A percentile compares a stretch with the other conserved stretches of the same genome.
Evolutionary conservation across 345 rosid genomes (phyloP).

Genomic region (Gossypium mustelinum): DNA sequence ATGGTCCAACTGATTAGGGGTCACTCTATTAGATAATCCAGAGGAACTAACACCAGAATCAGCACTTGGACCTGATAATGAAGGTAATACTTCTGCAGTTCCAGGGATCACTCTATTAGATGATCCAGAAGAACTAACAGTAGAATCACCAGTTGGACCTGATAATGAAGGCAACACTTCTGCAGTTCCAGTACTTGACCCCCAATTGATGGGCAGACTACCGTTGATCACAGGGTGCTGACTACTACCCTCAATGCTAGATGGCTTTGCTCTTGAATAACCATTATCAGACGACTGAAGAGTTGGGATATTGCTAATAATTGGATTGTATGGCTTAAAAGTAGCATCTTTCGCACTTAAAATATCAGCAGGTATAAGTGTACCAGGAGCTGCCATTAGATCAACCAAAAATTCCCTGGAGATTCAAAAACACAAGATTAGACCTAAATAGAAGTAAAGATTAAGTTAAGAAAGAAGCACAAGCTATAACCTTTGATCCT

Average conservation of each 20-base stretch:
- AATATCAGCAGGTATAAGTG: slow-evolving; percentile 93
- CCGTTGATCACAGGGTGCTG: slow-evolving; percentile 37
- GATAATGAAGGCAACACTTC: slow-evolving; percentile 34
- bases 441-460: slow-evolving; percentile 16
- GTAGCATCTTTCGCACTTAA: slow-evolving; percentile 51
- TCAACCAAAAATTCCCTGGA: slow-evolving; percentile 99
- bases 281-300: slow-evolving; percentile 39
- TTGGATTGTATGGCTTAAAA: slow-evolving; percentile 44
- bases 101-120: slow-evolving; percentile 34
- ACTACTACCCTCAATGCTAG: slow-evolving; percentile 65
- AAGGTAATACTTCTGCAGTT: slow-evolving; percentile 32
- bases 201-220: slow-evolving; percentile 31
- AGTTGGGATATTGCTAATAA: slow-evolving; percentile 40
- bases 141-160: slow-evolving; percentile 35
- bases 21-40: slow-evolving; percentile 36
- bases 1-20: slow-evolving; percentile 51
- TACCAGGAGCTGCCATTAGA: slow-evolving; percentile 99
- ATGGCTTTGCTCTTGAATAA: slow-evolving; percentile 40
- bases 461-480: slow-evolving; percentile 22
- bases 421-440: slow-evolving; percentile 27
- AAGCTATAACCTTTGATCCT: slow-evolving; percentile 71
- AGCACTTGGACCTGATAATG: slow-evolving; percentile 29
- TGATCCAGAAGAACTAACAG: slow-evolving; percentile 49
- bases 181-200: slow-evolving; percentile 31
- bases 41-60: slow-evolving; percentile 54